phyloP scores from a whole-genome alignment of 2,329 filamentous ascomycete species.

The Colletotrichum aenigma region DNA sequence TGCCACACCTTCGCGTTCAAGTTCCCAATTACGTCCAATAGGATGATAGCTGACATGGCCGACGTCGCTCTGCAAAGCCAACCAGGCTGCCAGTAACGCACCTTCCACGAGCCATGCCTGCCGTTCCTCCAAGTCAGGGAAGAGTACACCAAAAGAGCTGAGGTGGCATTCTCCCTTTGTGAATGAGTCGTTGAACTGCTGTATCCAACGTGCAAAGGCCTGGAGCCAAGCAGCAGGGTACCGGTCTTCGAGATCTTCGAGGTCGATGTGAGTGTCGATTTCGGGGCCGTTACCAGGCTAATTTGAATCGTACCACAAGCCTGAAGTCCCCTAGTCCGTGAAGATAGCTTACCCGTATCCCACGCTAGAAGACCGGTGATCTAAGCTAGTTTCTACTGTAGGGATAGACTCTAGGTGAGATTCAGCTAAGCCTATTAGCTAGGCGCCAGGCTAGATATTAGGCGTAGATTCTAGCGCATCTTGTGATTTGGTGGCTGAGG shows the following conservation, averaged over 20 bases:
- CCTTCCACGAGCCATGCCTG: neutral
- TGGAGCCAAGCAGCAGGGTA: neutral
- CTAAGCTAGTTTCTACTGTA: neutral
- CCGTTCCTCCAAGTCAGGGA: neutral
- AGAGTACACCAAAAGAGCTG: neutral
- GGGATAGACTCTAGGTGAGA: neutral
- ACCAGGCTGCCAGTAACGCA: neutral
- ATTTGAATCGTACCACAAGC: rapidly evolving
- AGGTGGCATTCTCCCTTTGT: neutral
- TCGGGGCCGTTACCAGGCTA: neutral
- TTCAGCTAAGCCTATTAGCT: rapidly evolving
- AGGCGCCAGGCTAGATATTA: neutral
- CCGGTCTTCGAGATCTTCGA: neutral
- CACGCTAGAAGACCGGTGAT: neutral
- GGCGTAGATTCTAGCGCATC: neutral
- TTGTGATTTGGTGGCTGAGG: neutral
- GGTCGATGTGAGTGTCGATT: neutral
- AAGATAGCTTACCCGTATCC: rapidly evolving
- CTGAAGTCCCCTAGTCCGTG: neutral
- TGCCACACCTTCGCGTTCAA: neutral
- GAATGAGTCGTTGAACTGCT: neutral
- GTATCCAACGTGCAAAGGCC: neutral
- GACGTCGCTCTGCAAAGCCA: neutral
- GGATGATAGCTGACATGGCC: neutral
- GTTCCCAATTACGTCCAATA: neutral